Evolutionary conservation across 164 flowering plant genomes (phyloP).

Genomic region (Umbilicus rupestris): DNA sequence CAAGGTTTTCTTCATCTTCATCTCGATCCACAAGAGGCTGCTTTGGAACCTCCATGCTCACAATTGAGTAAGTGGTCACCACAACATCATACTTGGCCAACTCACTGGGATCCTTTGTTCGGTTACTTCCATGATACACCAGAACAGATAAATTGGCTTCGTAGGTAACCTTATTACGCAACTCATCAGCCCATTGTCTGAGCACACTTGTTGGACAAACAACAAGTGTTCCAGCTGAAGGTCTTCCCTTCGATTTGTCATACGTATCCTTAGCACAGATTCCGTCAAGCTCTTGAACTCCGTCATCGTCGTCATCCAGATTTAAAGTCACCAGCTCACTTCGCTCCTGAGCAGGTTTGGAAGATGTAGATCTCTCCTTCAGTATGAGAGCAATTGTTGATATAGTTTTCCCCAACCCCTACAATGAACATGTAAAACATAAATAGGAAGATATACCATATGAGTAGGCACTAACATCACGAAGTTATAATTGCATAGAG

Average conservation of each 20-base stretch:
- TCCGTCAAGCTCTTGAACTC: conserved; percentile 15
- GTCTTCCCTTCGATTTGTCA: conserved; percentile 46
- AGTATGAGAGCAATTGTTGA: conserved; percentile 90
- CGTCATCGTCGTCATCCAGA: conserved; percentile 53
- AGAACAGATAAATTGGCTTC: conserved; percentile 72
- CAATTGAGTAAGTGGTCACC: conserved; percentile 87
- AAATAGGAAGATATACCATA: neutral
- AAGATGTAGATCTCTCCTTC: conserved; percentile 65
- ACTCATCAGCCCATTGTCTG: conserved; percentile 78
- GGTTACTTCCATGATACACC: conserved; percentile 69
- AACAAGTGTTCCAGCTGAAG: conserved; percentile 84
- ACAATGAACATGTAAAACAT: conserved; percentile 12
- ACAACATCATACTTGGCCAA: conserved; percentile 77
- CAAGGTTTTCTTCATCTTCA: conserved; percentile 31
- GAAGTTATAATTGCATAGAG: neutral
- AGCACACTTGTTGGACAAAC: conserved; percentile 81
- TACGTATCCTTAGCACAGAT: neutral
- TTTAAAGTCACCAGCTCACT: conserved; percentile 40
- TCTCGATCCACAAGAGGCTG: conserved; percentile 61
- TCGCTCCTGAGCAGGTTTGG: conserved; percentile 18
- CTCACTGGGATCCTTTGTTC: conserved; percentile 65
- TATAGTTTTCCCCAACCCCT: conserved; percentile 91
- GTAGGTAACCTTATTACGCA: conserved; percentile 60
- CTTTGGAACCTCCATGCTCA: conserved; percentile 84
- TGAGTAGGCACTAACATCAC: neutral